Evolutionary conservation across 768 basidiomycete species (phyloP).

Genomic region (Kwoniella newhampshirensis): DNA sequence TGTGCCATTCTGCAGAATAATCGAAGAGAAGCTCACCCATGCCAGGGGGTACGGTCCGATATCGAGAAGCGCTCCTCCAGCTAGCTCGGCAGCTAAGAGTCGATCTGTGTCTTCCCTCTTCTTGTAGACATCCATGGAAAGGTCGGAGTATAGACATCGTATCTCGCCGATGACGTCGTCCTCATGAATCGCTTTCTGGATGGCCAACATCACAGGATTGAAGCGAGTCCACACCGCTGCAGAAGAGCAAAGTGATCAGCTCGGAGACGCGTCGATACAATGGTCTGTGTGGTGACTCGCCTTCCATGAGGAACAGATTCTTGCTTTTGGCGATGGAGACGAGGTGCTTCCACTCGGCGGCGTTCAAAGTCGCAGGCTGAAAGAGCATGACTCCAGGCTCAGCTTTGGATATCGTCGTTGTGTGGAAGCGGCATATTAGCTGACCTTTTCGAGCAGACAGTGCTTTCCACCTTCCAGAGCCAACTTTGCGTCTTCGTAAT

Average conservation of each 20-base stretch:
- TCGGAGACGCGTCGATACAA: neutral
- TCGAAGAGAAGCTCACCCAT: constrained; percentile 19
- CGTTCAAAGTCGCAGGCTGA: constrained; percentile 49
- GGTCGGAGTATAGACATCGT: constrained; percentile 41
- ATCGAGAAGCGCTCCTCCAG: constrained; percentile 52
- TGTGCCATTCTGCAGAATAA: neutral
- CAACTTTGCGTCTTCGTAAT: constrained; percentile 46
- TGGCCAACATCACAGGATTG: constrained; percentile 44
- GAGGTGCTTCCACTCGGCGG: constrained; percentile 42
- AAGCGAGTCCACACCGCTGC: constrained; percentile 53
- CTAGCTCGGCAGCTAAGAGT: constrained; percentile 44
- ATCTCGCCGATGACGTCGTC: constrained; percentile 49
- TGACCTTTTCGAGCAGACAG: constrained; percentile 51
- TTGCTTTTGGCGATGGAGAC: constrained; percentile 47
- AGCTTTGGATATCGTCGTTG: neutral
- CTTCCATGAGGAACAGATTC: constrained; percentile 53
- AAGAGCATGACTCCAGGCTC: neutral
- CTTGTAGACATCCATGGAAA: constrained; percentile 39
- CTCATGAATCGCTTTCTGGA: constrained; percentile 44
- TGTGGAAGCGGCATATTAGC: neutral
- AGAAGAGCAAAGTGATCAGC: neutral
- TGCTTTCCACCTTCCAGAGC: constrained; percentile 51
- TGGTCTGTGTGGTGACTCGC: constrained; percentile 17
- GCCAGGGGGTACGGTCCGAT: constrained; percentile 46
- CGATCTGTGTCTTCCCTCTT: constrained; percentile 41